A percentile compares a stretch with the other conserved stretches of the same genome.
Conservation (phyloP, 2,329 filamentous ascomycete genomes). For the Ophiostoma pallidulum region DNA sequence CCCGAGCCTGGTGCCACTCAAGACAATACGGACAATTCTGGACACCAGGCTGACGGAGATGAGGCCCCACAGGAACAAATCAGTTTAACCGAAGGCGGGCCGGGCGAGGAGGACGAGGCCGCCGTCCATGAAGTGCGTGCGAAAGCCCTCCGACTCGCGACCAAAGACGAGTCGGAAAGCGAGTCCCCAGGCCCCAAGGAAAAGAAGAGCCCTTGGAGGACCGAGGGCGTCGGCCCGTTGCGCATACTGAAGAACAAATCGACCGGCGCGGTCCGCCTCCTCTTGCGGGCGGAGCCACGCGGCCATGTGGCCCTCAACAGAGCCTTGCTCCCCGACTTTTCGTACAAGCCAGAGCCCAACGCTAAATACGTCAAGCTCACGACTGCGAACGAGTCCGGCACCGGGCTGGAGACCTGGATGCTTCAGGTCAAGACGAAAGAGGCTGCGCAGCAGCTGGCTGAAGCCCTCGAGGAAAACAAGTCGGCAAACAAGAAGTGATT, state of each 20-base stretch:
- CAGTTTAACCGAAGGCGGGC: conserved; percentile 55
- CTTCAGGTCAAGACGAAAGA: conserved; percentile 59
- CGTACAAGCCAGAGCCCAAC: conserved; percentile 48
- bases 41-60: conserved; percentile 41
- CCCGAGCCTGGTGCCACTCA: conserved; percentile 44
- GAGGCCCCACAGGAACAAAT: conserved; percentile 58
- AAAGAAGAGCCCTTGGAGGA: conserved; percentile 53
- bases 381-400: conserved; percentile 47
- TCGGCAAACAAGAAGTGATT: conserved; percentile 43
- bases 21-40: conserved; percentile 31
- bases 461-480: conserved; percentile 44
- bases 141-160: conserved; percentile 56
- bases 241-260: conserved; percentile 65
- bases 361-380: conserved; percentile 52
- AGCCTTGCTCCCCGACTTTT: conserved; percentile 47
- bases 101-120: conserved; percentile 64
- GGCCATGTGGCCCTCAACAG: conserved; percentile 68
- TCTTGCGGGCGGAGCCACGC: conserved; percentile 65
- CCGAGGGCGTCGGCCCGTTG: conserved; percentile 61
- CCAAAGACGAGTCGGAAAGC: conserved; percentile 34
- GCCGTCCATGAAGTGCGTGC: conserved; percentile 60
- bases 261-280: conserved; percentile 55
- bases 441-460: conserved; percentile 44
- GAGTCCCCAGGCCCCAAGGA: conserved; percentile 32
- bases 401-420: conserved; percentile 58